Conservation (phyloP, 225 moss, liverwort and hornwort species). For the Polytrichum formosum region DNA sequence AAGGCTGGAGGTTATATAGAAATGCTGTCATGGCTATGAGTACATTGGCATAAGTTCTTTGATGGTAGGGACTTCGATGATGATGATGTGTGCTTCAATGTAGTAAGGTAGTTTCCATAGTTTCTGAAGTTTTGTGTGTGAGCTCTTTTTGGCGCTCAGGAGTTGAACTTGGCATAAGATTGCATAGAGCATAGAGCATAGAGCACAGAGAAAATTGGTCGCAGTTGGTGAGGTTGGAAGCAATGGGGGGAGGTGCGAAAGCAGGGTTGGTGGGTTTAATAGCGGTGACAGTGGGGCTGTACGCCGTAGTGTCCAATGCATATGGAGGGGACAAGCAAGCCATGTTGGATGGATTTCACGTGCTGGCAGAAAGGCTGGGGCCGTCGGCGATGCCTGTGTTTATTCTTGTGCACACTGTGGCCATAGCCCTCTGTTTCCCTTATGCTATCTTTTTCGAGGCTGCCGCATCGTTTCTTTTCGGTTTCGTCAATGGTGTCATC, state of each 20-base stretch:
- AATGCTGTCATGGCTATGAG: too few species aligned
- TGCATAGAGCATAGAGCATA: too few species aligned
- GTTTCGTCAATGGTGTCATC: slow-evolving; percentile 71
- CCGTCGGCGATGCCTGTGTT: slow-evolving; percentile 84
- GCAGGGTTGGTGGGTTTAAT: slow-evolving; percentile 48
- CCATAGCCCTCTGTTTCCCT: slow-evolving; percentile 90
- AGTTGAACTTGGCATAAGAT: too few species aligned
- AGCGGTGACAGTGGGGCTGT: slow-evolving; percentile 47
- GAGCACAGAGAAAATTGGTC: too few species aligned
- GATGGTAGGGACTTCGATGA: too few species aligned
- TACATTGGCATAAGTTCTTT: too few species aligned
- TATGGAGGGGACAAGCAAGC: slow-evolving; percentile 71
- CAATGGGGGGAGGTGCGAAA: slow-evolving; percentile 55
- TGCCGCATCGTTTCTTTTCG: slow-evolving; percentile 78
- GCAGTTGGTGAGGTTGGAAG: too few species aligned
- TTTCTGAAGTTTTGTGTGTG: too few species aligned
- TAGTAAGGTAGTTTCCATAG: too few species aligned
- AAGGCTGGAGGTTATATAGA: too few species aligned
- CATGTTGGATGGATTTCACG: slow-evolving; percentile 53
- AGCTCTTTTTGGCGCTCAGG: too few species aligned
- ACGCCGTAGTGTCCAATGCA: slow-evolving; percentile 38
- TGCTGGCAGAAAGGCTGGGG: slow-evolving; percentile 54
- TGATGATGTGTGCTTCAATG: too few species aligned
- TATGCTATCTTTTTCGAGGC: slow-evolving; percentile 92
- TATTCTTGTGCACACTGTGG: slow-evolving; percentile 69